Evolutionary conservation across 176 grass and related monocot species (phyloP).

Genomic region (Musa troglodytarum): DNA sequence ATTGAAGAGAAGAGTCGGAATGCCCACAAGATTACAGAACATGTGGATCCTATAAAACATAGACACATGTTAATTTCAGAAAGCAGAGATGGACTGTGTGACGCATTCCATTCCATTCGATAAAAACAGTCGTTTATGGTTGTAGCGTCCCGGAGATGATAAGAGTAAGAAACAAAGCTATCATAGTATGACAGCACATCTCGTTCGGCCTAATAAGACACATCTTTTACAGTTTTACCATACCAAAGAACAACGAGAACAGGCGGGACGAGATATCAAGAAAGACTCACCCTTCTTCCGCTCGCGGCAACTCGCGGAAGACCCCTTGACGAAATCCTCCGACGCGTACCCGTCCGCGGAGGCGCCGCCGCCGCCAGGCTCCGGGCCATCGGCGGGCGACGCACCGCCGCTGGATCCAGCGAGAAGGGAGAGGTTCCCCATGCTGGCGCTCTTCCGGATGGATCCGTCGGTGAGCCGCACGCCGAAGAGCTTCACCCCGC

Average conservation of each 20-base stretch:
- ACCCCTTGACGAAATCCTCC: slow-evolving; percentile 91
- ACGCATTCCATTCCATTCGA: too few relatives aligned
- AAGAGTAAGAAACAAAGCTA: neutral
- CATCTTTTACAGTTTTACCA: neutral
- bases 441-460: slow-evolving; percentile 98
- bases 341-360: slow-evolving; percentile 71
- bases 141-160: neutral
- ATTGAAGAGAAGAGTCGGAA: neutral
- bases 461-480: slow-evolving; percentile 88
- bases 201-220: neutral
- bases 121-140: neutral
- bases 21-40: neutral
- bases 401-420: slow-evolving; percentile 72
- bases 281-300: slow-evolving; percentile 70
- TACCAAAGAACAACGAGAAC: neutral
- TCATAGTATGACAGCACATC: neutral
- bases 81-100: neutral
- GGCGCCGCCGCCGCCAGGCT: slow-evolving; percentile 21
- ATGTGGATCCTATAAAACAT: neutral
- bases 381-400: slow-evolving; percentile 67
- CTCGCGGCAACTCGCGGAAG: slow-evolving; percentile 77
- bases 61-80: neutral
- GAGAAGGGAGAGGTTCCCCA: slow-evolving; percentile 94
- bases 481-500: slow-evolving; percentile 95
- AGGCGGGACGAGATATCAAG: neutral